Percentiles rank a stretch among this genome's conserved stretches.
These are phyloP conservation scores for Nicotiana rustica DNA, from an alignment of 305 asterid genomes.

Conservation along the genomic window DNA sequence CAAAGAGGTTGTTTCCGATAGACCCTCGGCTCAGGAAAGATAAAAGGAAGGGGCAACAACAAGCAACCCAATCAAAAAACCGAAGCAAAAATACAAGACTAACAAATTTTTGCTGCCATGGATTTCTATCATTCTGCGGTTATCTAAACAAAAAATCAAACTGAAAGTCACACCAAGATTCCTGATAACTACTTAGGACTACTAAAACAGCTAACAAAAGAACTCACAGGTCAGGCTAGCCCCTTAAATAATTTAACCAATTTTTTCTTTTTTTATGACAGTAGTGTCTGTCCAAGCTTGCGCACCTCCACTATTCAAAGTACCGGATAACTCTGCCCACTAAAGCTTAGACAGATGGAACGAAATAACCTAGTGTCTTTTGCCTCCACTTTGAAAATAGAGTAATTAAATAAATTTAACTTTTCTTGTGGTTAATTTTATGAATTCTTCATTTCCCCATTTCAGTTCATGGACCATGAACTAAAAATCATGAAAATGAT, in stretches of 20 bases:
- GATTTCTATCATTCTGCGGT: neutral
- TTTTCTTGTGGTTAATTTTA: neutral
- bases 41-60: too few species aligned
- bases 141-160: neutral
- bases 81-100: too few species aligned
- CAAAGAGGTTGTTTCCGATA: too few species aligned
- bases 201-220: neutral
- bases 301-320: too few species aligned
- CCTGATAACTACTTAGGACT: neutral
- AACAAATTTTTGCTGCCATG: neutral
- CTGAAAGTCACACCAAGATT: neutral
- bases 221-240: neutral
- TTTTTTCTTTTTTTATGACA: neutral
- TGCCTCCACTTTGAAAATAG: too few species aligned
- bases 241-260: neutral
- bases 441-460: neutral
- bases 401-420: neutral
- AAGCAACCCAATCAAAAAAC: too few species aligned
- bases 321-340: too few species aligned
- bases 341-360: too few species aligned
- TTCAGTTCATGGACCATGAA: constrained; percentile 11
- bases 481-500: neutral
- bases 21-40: too few species aligned
- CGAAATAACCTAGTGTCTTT: too few species aligned
- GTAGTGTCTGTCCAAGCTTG: too few species aligned